phyloP scores from a whole-genome alignment of 768 basidiomycete species.

The Amanita pseudoporphyria region DNA sequence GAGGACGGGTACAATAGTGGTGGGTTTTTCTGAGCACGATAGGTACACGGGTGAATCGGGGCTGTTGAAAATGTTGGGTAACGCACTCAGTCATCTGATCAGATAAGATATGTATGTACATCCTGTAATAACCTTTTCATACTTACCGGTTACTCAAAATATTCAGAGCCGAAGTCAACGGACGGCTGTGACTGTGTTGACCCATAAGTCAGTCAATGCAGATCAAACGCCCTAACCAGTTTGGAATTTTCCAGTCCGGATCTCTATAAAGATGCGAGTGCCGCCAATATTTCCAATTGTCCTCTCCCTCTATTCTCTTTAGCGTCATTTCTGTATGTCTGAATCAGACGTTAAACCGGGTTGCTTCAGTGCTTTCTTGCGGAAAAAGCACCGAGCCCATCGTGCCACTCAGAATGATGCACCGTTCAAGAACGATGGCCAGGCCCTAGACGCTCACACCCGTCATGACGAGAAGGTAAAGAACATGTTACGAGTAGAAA shows the following conservation, averaged over 20 bases:
- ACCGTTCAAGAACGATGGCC: background rate
- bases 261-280: conserved; percentile 2
- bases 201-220: conserved; percentile 4
- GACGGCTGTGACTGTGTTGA: background rate
- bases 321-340: conserved; percentile 15
- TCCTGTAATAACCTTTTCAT: background rate
- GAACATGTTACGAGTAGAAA: background rate
- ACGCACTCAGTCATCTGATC: background rate
- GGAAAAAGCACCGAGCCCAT: conserved; percentile 10
- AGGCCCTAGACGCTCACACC: background rate
- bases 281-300: conserved; percentile 4
- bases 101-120: conserved; percentile 1
- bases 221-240: background rate
- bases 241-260: background rate
- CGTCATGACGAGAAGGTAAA: conserved; percentile 8
- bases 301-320: conserved; percentile 6
- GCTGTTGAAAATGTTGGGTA: conserved; percentile 31
- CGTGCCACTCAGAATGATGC: conserved; percentile 6
- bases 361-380: conserved; percentile 27
- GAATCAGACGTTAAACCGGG: conserved; percentile 16
- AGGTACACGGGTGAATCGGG: conserved; percentile 21
- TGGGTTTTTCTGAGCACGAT: conserved; percentile 35
- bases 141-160: background rate
- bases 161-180: conserved; percentile 4
- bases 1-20: conserved; percentile 27